These are phyloP conservation scores for Tolypocladium nubicola DNA, from an alignment of 2,329 filamentous ascomycete genomes.

Conservation along the genomic window DNA sequence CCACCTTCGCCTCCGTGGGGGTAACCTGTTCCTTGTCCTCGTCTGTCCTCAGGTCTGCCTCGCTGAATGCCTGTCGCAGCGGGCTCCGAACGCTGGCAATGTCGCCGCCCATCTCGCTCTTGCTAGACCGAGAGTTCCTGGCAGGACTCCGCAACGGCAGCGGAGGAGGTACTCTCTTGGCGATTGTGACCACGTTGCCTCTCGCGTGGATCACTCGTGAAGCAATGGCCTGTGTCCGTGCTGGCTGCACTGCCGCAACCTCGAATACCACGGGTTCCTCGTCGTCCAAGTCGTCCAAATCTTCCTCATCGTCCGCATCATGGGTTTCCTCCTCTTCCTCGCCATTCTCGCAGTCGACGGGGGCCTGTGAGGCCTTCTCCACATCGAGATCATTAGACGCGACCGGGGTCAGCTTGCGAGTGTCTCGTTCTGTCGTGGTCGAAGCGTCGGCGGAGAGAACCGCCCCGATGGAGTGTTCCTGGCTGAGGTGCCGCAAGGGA, in stretches of 20 bases:
- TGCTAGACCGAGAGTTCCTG: conserved; percentile 41
- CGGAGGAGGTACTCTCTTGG: conserved; percentile 67
- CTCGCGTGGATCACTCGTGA: conserved; percentile 60
- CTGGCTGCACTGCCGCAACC: conserved; percentile 47
- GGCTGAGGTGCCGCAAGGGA: conserved; percentile 35
- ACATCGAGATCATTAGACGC: conserved; percentile 13
- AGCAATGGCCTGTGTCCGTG: conserved; percentile 44
- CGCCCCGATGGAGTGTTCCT: conserved; percentile 22
- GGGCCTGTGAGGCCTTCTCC: conserved; percentile 11
- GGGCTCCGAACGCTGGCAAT: conserved; percentile 40
- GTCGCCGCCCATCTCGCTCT: conserved; percentile 49
- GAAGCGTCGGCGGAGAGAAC: neutral
- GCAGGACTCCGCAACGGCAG: conserved; percentile 70
- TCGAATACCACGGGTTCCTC: conserved; percentile 63
- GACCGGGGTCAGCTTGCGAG: neutral
- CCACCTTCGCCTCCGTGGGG: neutral
- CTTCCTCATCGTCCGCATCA: conserved; percentile 30
- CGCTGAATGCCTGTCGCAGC: conserved; percentile 36
- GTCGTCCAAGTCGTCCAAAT: conserved; percentile 38
- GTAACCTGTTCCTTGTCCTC: conserved; percentile 9
- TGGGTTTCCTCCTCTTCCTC: conserved; percentile 14
- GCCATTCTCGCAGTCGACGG: conserved; percentile 12
- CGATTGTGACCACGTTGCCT: conserved; percentile 74
- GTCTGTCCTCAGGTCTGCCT: conserved; percentile 16
- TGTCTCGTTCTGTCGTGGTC: neutral